Percentiles rank a stretch among this genome's conserved stretches.
Evolutionary conservation across 371 early-diverging fungal species (phyloP).

Genomic region (Zopfochytrium polystomum): DNA sequence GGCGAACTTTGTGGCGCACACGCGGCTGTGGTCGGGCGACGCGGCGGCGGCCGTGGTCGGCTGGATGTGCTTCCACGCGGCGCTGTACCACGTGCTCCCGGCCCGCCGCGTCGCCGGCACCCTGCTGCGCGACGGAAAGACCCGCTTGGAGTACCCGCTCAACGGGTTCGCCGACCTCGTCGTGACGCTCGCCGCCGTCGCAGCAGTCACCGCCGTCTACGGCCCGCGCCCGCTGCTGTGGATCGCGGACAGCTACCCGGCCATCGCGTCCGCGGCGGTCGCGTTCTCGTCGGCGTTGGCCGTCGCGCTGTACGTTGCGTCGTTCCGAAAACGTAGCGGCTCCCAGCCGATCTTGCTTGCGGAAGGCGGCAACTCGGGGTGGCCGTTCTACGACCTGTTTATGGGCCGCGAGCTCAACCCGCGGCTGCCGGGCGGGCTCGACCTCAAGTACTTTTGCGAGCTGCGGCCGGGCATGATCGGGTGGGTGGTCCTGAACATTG

Average conservation of each 20-base stretch:
- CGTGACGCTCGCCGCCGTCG: constrained; percentile 44
- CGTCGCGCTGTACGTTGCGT: constrained; percentile 66
- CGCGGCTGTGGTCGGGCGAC: constrained; percentile 20
- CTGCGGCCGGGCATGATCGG: constrained; percentile 85
- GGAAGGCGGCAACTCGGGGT: constrained; percentile 87
- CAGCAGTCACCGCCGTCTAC: constrained; percentile 14
- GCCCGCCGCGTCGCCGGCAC: constrained; percentile 66
- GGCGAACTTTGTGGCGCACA: neutral
- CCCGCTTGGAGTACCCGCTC: constrained; percentile 64
- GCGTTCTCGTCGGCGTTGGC: constrained; percentile 64
- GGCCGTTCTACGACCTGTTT: constrained; percentile 74
- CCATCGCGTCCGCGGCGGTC: constrained; percentile 53
- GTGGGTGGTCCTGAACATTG: constrained; percentile 72
- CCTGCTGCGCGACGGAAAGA: constrained; percentile 63
- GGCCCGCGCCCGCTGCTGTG: constrained; percentile 68
- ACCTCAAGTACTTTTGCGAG: constrained; percentile 90
- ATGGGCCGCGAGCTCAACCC: constrained; percentile 72
- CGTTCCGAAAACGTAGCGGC: constrained; percentile 59
- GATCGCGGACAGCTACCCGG: constrained; percentile 68
- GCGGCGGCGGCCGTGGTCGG: constrained; percentile 57
- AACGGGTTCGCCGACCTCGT: constrained; percentile 68
- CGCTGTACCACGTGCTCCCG: constrained; percentile 64
- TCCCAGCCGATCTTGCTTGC: constrained; percentile 69
- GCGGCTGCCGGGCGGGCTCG: constrained; percentile 68
- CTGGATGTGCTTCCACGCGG: constrained; percentile 68